phyloP scores from a whole-genome alignment of 208 protist species.

The Trypanosoma avium region DNA sequence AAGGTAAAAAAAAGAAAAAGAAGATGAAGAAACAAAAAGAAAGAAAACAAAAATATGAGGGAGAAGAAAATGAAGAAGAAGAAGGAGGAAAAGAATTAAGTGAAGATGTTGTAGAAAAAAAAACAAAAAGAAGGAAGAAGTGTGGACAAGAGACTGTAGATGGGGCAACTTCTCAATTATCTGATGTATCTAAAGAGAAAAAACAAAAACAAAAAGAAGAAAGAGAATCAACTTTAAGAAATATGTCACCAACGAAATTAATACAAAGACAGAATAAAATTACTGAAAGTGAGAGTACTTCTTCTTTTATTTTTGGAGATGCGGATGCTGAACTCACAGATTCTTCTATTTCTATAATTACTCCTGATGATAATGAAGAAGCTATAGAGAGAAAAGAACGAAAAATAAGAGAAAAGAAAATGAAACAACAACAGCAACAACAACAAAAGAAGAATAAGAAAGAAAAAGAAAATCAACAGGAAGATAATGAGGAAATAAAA shows the following conservation, averaged over 20 bases:
- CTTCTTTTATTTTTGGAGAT: no score
- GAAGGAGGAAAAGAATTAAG: no score
- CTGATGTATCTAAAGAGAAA: no score
- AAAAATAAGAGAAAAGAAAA: not conserved
- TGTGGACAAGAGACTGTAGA: not conserved
- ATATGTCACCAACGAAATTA: no score
- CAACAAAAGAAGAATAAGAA: constrained; percentile 25
- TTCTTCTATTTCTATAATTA: no score
- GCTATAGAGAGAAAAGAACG: no score
- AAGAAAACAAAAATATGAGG: no score
- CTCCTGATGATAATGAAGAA: constrained; percentile 9
- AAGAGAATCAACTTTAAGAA: no score
- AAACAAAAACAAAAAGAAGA: constrained; percentile 15
- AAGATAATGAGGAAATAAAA: constrained; percentile 1
- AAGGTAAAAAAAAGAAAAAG: constrained; percentile 17
- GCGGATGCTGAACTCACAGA: no score
- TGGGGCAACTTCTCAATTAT: no score
- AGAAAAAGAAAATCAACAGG: not conserved
- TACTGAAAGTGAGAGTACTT: no score
- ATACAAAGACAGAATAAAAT: no score
- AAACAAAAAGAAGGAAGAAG: constrained; percentile 19
- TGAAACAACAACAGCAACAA: constrained; percentile 16
- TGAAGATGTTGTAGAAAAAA: constrained; percentile 10
- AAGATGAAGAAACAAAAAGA: not conserved
- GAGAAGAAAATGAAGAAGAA: not conserved